Evolutionary conservation across 805 yeast genomes (phyloP), one percentile per base, ranked within the genome.

Genomic region (Cyberlindnera subsufficiens): DNA sequence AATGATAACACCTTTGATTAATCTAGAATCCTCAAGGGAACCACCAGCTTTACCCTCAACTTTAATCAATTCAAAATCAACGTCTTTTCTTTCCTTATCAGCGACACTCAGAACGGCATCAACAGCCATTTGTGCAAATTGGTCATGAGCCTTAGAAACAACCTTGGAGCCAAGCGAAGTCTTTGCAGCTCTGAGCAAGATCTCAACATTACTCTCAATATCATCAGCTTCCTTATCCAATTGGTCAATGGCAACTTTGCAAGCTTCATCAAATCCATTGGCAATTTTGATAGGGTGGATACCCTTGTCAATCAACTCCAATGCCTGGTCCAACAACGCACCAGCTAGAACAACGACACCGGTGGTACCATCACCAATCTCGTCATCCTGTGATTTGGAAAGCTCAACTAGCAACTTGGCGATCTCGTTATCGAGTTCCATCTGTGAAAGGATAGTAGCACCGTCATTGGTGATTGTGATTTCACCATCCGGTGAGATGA

Each of bases 391-490:
- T 22, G 96, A 86, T 63, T 78, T 86, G 27, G 96, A 85, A 51
- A 93, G 75, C 67, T 95, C 96, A 16, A 93, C 99, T 59, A 93
- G 71, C 47, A 93, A 72, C 66, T 93, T 93, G 52, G 99, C 99
- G 55, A 93, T 89, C 67, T 93, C 96, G 64, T 86, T 90, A 54
- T 89, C 96, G 51, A 93, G 74, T 63, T 93, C 96, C 96, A 93
- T 93, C 62, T 89, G 96, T 8, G 95, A 76, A 54, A 93, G 69
- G 57, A 93, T 95, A 11, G 99, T 95, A 36, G 98, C 99, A 55
- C 99, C 99, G 63, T 93, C 99, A 63, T 93, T 93, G 39, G 99
- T 93, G 56, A 93, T 91, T 43, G 96, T 93, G 65, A 93, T 93
- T 45, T 93, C 98, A 17, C 99, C 98, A 62, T 95, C 99, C 27